Conservation (phyloP, 2,329 filamentous ascomycete genomes). For the Botrytis hyacinthi region DNA sequence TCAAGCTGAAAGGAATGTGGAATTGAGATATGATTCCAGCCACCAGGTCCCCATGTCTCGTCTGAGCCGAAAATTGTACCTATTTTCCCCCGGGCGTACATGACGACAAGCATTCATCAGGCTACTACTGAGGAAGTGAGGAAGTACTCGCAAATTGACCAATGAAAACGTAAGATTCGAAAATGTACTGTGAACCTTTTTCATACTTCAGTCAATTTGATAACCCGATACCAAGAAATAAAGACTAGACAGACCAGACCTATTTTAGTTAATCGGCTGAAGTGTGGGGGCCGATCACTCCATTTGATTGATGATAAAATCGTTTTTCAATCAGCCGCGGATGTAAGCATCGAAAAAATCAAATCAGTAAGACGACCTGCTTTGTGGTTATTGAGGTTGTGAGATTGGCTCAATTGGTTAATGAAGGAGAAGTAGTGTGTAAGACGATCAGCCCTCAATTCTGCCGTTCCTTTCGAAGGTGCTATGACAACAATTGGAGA, state of each 20-base stretch:
- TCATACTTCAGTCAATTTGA: neutral
- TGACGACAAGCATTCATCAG: constrained; percentile 17
- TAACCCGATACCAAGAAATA: constrained; percentile 1
- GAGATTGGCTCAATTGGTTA: neutral
- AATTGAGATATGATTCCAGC: constrained; percentile 11
- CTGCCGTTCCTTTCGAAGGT: neutral
- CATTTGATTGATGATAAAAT: neutral
- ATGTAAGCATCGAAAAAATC: neutral
- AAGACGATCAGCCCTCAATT: constrained; percentile 8
- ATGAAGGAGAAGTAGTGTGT: constrained; percentile 4
- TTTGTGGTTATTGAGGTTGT: neutral
- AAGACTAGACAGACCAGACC: neutral
- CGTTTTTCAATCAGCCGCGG: constrained; percentile 1
- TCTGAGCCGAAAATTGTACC: constrained; percentile 3
- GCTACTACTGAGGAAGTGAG: neutral
- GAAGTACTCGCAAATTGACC: constrained; percentile 18
- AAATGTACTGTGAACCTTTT: neutral
- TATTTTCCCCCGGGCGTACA: neutral
- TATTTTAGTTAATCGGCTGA: constrained; percentile 1
- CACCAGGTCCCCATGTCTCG: constrained; percentile 12
- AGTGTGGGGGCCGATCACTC: neutral
- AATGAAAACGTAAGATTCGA: neutral
- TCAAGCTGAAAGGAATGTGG: constrained; percentile 21
- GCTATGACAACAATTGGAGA: neutral
- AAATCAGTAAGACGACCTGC: constrained; percentile 5